Evolutionary conservation across 306 rosid species (phyloP), one percentile per base, ranked within the genome.

Genomic region (Medicago arabica): DNA sequence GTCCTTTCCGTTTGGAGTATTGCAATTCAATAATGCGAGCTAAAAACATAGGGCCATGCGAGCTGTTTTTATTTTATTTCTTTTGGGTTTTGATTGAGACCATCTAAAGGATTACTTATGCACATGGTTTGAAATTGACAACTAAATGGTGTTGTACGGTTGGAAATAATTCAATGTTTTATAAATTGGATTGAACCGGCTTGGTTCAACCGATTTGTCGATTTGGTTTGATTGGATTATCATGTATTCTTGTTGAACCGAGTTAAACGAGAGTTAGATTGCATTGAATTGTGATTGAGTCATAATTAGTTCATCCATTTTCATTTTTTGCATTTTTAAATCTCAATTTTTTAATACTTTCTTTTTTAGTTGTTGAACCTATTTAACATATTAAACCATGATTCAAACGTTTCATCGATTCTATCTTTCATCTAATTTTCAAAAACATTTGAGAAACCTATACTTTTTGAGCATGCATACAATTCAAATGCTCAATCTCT

Each of bases 21-120:
- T 31, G 36, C 49, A 54, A 17, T 31, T 53, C 82, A 81, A 80
- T 57, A 77, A 77, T 77, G 71, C 67, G 18, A 74, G 74, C 31
- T 55, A 60, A 9, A 68, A 28, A 2, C 41, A 18, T 53, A 75
- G 47, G 71, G 46, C 15, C 21, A 50, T 34, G 58, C 15, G n/a
- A 60, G 58, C 21, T 18, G 28, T 38, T 69, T 21, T 21, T 65
- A 1, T 78, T 72, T 82, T 46, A 0, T 47, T 50, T 43, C 40
- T 49, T 67, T 31, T 51, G 46, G 66, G 10, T 28, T 44, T 19
- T 60, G 77, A 78, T 67, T 23, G 82, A 63, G 47, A 62, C 77
- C 71, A 40, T 71, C 63, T 46, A 34, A 54, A 55, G 14, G 50
- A 74, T 46, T 8, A 75, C 76, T 50, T 47, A 12, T 6, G n/a